Conservation (phyloP, 2,329 filamentous ascomycete genomes). For the Calonectria crousiana region DNA sequence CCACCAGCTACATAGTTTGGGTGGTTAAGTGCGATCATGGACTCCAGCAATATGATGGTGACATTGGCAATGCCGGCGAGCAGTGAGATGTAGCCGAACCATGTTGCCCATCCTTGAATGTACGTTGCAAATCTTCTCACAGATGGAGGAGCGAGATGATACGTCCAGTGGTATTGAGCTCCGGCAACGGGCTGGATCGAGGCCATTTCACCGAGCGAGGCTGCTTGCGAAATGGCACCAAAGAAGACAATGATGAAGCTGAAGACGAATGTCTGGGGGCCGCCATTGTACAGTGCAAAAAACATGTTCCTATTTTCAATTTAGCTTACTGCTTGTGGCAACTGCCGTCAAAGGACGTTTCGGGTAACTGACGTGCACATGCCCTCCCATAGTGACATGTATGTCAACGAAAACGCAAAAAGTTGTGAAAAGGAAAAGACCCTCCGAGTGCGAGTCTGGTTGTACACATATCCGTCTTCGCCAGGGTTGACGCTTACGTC, state of each 20-base stretch:
- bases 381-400: conserved; percentile 42
- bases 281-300: conserved; percentile 41
- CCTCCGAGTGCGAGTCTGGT: conserved; percentile 38
- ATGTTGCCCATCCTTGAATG: conserved; percentile 42
- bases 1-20: conserved; percentile 36
- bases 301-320: conserved; percentile 35
- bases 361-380: conserved; percentile 40
- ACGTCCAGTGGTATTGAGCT: conserved; percentile 42
- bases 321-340: neutral
- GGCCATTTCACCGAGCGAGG: conserved; percentile 41
- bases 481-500: conserved; percentile 27
- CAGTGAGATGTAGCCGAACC: conserved; percentile 42
- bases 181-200: conserved; percentile 41
- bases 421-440: conserved; percentile 42
- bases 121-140: conserved; percentile 41
- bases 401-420: conserved; percentile 42
- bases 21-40: conserved; percentile 42
- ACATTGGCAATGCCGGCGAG: conserved; percentile 42
- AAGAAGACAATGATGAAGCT: conserved; percentile 43
- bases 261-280: conserved; percentile 40
- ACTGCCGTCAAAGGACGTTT: neutral
- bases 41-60: conserved; percentile 43
- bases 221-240: conserved; percentile 39
- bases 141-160: conserved; percentile 34
- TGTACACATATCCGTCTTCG: conserved; percentile 29